Percentiles rank a stretch among this genome's conserved stretches.
These are phyloP conservation scores for Pichia terricola DNA, from an alignment of 1,139 yeast species.

Conservation along the genomic window DNA sequence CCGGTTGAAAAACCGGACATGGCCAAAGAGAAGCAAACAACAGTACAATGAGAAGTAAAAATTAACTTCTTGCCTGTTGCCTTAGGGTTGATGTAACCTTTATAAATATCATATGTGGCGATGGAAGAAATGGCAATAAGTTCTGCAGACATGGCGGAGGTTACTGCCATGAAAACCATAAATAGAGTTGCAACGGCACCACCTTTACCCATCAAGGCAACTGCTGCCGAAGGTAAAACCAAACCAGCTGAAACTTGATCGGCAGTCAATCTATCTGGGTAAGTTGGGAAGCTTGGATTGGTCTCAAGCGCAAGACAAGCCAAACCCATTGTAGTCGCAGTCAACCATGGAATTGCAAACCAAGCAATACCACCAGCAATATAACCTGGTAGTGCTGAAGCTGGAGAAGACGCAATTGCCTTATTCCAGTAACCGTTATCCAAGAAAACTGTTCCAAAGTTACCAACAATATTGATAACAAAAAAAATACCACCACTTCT, in stretches of 20 bases:
- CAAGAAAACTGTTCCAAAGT: slow-evolving; percentile 17
- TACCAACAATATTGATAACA: slow-evolving; percentile 20
- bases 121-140: slow-evolving; percentile 39
- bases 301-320: slow-evolving; percentile 25
- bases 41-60: slow-evolving; percentile 31
- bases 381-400: slow-evolving; percentile 29
- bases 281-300: slow-evolving; percentile 28
- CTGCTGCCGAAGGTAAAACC: slow-evolving; percentile 35
- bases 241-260: slow-evolving; percentile 30
- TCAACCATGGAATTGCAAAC: slow-evolving; percentile 35
- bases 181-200: slow-evolving; percentile 35
- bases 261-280: slow-evolving; percentile 21
- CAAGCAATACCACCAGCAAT: slow-evolving; percentile 37
- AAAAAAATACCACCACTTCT: slow-evolving; percentile 27
- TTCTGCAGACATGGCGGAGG: slow-evolving; percentile 42
- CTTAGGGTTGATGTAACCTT: slow-evolving; percentile 33
- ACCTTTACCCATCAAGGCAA: slow-evolving; percentile 34
- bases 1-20: slow-evolving; percentile 34
- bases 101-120: slow-evolving; percentile 38
- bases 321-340: slow-evolving; percentile 36
- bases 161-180: slow-evolving; percentile 41
- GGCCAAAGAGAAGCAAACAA: slow-evolving; percentile 29
- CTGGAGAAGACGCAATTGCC: slow-evolving; percentile 33
- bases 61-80: slow-evolving; percentile 36
- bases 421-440: slow-evolving; percentile 25